phyloP scores from a whole-genome alignment of 2,329 filamentous ascomycete species.

The Endoconidiophora laricicola region DNA sequence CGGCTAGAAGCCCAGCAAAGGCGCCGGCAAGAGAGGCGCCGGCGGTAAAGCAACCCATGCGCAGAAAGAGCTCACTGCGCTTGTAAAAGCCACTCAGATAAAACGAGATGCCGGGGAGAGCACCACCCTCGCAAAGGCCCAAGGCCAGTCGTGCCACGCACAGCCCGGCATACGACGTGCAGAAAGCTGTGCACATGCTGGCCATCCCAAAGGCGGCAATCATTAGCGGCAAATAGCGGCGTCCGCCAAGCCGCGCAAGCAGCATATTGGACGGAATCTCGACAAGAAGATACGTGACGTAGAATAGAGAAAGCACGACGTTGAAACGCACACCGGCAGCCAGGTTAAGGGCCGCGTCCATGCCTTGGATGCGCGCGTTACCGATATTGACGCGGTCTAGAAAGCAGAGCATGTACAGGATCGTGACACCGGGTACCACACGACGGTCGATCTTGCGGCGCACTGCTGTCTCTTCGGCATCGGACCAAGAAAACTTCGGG shows the following conservation, averaged over 20 bases:
- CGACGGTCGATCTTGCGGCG: constrained; percentile 36
- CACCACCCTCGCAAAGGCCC: constrained; percentile 39
- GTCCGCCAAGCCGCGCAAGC: constrained; percentile 35
- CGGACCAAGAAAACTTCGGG: constrained; percentile 24
- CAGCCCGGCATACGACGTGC: constrained; percentile 29
- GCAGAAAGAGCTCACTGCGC: constrained; percentile 36
- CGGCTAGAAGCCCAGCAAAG: constrained; percentile 39
- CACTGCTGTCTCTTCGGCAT: constrained; percentile 31
- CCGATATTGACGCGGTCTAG: constrained; percentile 56
- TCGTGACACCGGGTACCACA: constrained; percentile 33
- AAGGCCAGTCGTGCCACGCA: constrained; percentile 31
- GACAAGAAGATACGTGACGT: constrained; percentile 37
- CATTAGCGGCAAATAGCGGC: constrained; percentile 35
- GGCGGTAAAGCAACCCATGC: constrained; percentile 39
- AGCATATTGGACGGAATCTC: constrained; percentile 40
- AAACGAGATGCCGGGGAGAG: constrained; percentile 41
- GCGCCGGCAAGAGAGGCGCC: constrained; percentile 38
- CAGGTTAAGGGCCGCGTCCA: constrained; percentile 31
- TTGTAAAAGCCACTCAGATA: constrained; percentile 40
- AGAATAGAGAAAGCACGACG: constrained; percentile 41
- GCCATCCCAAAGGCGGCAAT: constrained; percentile 39
- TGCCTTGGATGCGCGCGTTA: constrained; percentile 39
- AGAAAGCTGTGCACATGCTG: constrained; percentile 37
- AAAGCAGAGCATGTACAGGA: constrained; percentile 37
- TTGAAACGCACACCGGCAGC: constrained; percentile 32